phyloP scores from a whole-genome alignment of 2,329 filamentous ascomycete species.

The Colletotrichum gigasporum region DNA sequence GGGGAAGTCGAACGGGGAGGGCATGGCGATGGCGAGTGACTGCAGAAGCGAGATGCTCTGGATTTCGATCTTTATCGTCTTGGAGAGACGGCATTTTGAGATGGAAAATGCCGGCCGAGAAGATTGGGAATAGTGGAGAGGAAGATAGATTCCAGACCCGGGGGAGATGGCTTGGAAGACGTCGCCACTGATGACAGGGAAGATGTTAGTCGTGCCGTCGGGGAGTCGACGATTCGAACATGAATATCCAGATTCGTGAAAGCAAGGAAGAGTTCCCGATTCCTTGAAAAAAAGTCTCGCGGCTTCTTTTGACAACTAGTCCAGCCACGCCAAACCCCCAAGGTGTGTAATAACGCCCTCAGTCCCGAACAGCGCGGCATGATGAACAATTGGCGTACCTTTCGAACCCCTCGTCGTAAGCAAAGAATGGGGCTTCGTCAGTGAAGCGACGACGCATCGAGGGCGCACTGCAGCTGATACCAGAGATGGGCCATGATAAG shows the following conservation, averaged over 20 bases:
- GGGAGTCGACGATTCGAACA: no score
- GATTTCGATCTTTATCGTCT: conserved; percentile 36
- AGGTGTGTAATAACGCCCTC: not conserved
- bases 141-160: conserved; percentile 38
- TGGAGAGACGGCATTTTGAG: conserved; percentile 37
- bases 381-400: conserved; percentile 33
- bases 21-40: conserved; percentile 51
- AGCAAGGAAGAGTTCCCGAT: no score
- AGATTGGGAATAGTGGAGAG: conserved; percentile 33
- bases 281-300: no score
- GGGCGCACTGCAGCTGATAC: not conserved
- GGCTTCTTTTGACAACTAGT: no score
- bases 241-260: no score
- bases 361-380: not conserved
- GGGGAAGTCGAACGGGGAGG: conserved; percentile 34
- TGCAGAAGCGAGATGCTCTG: conserved; percentile 50
- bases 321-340: no score
- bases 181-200: conserved; percentile 33
- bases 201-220: not conserved
- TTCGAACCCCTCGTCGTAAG: conserved; percentile 32
- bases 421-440: conserved; percentile 21
- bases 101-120: conserved; percentile 38
- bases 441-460: not conserved
- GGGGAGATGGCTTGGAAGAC: conserved; percentile 38
- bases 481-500: not conserved